Evolutionary conservation across 2,329 filamentous ascomycete species (phyloP).

Genomic region (Orbilia ellipsospora): DNA sequence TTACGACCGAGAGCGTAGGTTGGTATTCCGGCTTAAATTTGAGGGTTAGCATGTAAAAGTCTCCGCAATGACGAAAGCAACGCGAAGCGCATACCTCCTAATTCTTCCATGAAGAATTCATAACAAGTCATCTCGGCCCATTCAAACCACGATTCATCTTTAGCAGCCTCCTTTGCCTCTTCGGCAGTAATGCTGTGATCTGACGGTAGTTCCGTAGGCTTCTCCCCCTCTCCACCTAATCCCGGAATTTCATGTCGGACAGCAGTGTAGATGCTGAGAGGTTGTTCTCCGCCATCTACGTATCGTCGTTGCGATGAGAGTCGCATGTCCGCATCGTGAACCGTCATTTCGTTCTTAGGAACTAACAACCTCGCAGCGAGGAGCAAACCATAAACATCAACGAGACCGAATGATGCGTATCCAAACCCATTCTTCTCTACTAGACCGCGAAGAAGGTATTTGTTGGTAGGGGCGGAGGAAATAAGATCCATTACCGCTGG

Average conservation of each 20-base stretch:
- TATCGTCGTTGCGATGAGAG: slow-evolving; percentile 85
- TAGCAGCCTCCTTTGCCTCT: slow-evolving; percentile 66
- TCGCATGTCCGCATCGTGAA: slow-evolving; percentile 84
- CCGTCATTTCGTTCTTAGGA: slow-evolving; percentile 81
- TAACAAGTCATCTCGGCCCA: slow-evolving; percentile 98
- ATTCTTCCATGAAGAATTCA: slow-evolving; percentile 92
- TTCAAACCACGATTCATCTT: slow-evolving; percentile 79
- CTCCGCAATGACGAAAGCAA: neutral
- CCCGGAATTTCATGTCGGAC: slow-evolving; percentile 94
- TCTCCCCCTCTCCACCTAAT: slow-evolving; percentile 65
- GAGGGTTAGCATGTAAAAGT: neutral
- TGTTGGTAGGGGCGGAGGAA: slow-evolving; percentile 90
- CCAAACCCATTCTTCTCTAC: slow-evolving; percentile 88
- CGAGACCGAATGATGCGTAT: slow-evolving; percentile 86
- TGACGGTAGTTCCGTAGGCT: slow-evolving; percentile 59
- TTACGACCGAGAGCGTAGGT: slow-evolving; percentile 90
- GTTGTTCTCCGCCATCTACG: slow-evolving; percentile 80
- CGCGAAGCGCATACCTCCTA: slow-evolving; percentile 23
- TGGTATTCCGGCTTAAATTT: slow-evolving; percentile 79
- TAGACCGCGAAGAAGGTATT: slow-evolving; percentile 84
- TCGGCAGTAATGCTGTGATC: slow-evolving; percentile 62
- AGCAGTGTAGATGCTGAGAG: slow-evolving; percentile 93
- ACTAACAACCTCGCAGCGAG: slow-evolving; percentile 86
- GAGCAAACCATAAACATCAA: slow-evolving; percentile 90
- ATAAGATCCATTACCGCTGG: slow-evolving; percentile 83